Conservation (phyloP, 257 asterid species). For the Striga asiatica region DNA sequence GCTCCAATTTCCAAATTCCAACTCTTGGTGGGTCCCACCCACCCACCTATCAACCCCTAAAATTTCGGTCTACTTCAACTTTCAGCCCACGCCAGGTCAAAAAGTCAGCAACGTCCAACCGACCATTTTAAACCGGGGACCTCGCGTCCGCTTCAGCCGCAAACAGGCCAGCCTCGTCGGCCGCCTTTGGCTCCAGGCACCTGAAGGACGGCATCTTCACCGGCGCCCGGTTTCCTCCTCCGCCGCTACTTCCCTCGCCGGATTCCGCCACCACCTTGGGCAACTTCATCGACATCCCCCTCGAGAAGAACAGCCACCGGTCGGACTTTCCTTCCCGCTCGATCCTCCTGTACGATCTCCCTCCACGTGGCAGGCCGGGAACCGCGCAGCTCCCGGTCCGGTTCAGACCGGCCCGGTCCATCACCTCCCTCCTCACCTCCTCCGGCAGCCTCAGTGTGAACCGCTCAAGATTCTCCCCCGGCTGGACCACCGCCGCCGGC, state of each 20-base stretch:
- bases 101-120: too few species aligned
- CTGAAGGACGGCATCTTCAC: slow-evolving; percentile 54
- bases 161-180: slow-evolving; percentile 33
- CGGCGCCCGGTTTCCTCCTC: slow-evolving; percentile 19
- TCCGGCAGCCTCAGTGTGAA: slow-evolving; percentile 62
- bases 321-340: slow-evolving; percentile 46
- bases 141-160: slow-evolving; percentile 18
- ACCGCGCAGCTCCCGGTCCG: slow-evolving; percentile 38
- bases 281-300: slow-evolving; percentile 44
- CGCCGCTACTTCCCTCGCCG: slow-evolving; percentile 27
- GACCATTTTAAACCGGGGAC: slow-evolving; percentile 39
- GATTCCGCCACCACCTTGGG: slow-evolving; percentile 38
- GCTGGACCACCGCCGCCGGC: slow-evolving; percentile 53
- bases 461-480: slow-evolving; percentile 58
- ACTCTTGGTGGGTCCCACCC: too few species aligned
- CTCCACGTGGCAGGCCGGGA: slow-evolving; percentile 23
- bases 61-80: too few species aligned
- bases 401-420: slow-evolving; percentile 47
- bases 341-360: slow-evolving; percentile 26
- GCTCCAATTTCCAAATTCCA: too few species aligned
- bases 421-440: slow-evolving; percentile 55
- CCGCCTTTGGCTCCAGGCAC: slow-evolving; percentile 52
- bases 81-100: too few species aligned
- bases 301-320: slow-evolving; percentile 49
- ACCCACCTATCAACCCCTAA: too few species aligned